Evolutionary conservation across 441 rosid genomes (phyloP), one percentile per base, ranked within the genome.

Genomic region (Euphorbia schlechtendalii): DNA sequence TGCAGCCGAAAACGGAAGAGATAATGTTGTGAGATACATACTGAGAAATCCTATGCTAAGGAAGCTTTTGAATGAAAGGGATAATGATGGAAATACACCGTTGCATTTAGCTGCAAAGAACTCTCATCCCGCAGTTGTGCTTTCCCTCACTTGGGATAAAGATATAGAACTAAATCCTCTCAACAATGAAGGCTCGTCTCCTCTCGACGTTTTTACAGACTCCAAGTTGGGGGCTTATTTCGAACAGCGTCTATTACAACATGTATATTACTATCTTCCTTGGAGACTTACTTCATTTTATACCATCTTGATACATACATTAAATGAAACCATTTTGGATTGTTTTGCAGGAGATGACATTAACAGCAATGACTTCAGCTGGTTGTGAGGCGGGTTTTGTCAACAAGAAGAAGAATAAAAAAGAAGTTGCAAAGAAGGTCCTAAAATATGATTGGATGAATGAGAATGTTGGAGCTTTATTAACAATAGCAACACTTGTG

Each of bases 21-120:
- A 0, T 3, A 28, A 32, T 0, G 11, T 61, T 12, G 69, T 52
- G 30, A 46, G 53, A 5, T 57, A 20, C 21, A 49, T 65, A 25
- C 53, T 75, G 1, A 8, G 15, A 30, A 24, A 20, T 11, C 25
- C 34, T 4, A 1, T 9, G 0, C 1, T 36, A 7, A 24, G 34
- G 8, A 54, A 22, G n/a, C 68, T 72, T 6, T 25, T 66, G 13
- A 76, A 78, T 45, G 54, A 52, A 18, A 66, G n/a, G 28, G 85
- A 74, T 24, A 6, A 12, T 5, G 22, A 68, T 51, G 85, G 81
- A 56, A 78, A 78, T 13, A 69, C 79, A 3, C 77, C 80, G 5
- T 54, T 81, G 52, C 78, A 78, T 71, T 60, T 81, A 46, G 82
- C 82, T 4, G 58, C 76, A 4, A 20, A 3, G 45, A 0, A 17